phyloP scores from a whole-genome alignment of 2,329 filamentous ascomycete species.

The Claviceps citrina region DNA sequence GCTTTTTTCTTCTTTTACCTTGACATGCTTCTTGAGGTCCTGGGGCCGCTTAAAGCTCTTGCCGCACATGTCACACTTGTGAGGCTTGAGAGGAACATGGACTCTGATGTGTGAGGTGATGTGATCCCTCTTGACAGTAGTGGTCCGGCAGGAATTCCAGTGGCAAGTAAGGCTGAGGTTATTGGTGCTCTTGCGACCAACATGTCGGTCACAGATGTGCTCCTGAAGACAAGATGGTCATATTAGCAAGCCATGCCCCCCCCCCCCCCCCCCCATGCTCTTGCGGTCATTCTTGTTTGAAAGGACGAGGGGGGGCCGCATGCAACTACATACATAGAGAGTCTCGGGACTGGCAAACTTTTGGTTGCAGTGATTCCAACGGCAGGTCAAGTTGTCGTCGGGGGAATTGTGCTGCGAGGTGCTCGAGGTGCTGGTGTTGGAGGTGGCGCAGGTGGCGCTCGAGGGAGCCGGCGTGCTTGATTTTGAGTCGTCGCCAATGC shows the following conservation, averaged over 20 bases:
- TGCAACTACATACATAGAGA: slow-evolving; percentile 38
- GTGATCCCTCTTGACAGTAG: slow-evolving; percentile 95
- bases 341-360: slow-evolving; percentile 42
- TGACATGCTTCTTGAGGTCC: slow-evolving; percentile 98
- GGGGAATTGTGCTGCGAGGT: slow-evolving; percentile 26
- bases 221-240: too few species aligned
- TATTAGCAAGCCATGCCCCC: too few species aligned
- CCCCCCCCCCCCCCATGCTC: too few species aligned
- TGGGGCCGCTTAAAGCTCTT: slow-evolving; percentile 99
- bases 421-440: too few species aligned
- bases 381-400: slow-evolving; percentile 43
- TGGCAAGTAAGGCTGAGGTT: slow-evolving; percentile 95
- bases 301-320: too few species aligned
- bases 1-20: too few species aligned
- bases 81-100: slow-evolving; percentile 95
- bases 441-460: slow-evolving; percentile 31
- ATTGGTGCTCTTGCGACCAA: slow-evolving; percentile 97
- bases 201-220: slow-evolving; percentile 94
- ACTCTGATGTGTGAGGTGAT: slow-evolving; percentile 98
- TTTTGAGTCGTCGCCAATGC: slow-evolving; percentile 31
- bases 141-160: slow-evolving; percentile 91
- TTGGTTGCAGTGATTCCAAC: slow-evolving; percentile 44
- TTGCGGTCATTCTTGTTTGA: too few species aligned
- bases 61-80: slow-evolving; percentile 97
- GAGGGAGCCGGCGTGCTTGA: slow-evolving; percentile 37